phyloP scores from a whole-genome alignment of 345 rosid genomes.

The Physaria fendleri region DNA sequence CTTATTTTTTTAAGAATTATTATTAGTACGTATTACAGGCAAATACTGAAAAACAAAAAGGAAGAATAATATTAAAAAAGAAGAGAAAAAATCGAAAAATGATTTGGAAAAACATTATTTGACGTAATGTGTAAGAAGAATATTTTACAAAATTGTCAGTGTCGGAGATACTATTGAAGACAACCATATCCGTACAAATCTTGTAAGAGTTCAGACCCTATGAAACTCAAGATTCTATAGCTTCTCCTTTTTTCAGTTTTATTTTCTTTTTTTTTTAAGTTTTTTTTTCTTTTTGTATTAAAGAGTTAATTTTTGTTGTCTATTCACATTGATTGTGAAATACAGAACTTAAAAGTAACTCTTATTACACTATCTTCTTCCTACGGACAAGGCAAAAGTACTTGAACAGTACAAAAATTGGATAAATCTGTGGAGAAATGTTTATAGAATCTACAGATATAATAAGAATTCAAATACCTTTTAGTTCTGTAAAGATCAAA shows the following conservation, averaged over 20 bases:
- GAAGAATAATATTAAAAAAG: not conserved
- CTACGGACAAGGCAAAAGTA: no score
- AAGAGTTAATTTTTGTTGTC: no score
- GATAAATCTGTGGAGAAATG: no score
- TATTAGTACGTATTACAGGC: slow-evolving; percentile 26
- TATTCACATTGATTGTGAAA: no score
- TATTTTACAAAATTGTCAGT: slow-evolving; percentile 18
- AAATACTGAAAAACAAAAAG: slow-evolving; percentile 18
- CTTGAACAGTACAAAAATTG: no score
- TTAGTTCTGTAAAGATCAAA: no score
- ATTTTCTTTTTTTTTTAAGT: not conserved
- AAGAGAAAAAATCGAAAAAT: not conserved
- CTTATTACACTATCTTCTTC: no score
- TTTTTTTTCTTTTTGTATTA: not conserved
- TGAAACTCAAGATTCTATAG: not conserved
- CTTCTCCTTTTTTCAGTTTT: no score
- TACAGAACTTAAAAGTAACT: no score
- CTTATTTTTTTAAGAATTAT: not conserved
- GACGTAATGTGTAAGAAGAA: slow-evolving; percentile 26
- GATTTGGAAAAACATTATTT: slow-evolving; percentile 3
- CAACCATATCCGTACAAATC: slow-evolving; percentile 30
- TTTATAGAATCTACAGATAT: no score
- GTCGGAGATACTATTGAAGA: not conserved
- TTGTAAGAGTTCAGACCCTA: not conserved
- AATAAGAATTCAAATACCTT: no score